These are phyloP conservation scores for Colletotrichum caudatum DNA, from an alignment of 2,329 filamentous ascomycete species.

Conservation along the genomic window DNA sequence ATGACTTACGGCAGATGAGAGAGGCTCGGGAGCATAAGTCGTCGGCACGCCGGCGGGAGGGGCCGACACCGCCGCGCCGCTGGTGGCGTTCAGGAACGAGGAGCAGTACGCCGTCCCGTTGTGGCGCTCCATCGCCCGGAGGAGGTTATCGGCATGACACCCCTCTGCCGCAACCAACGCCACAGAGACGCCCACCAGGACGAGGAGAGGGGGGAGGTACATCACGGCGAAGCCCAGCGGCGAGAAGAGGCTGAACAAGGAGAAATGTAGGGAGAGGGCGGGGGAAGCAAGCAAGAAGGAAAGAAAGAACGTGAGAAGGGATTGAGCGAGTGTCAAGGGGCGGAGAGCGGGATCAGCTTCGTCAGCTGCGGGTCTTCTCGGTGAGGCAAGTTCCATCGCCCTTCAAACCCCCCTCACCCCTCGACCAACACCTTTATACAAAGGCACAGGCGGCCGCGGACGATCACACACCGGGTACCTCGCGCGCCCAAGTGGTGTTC, in stretches of 20 bases:
- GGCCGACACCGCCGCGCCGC: not conserved
- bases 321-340: not conserved
- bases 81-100: not conserved
- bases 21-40: not conserved
- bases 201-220: not conserved
- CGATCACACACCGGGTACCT: not conserved
- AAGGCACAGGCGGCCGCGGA: not conserved
- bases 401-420: not conserved
- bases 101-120: slow-evolving; percentile 36
- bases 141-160: slow-evolving; percentile 39
- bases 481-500: too few relatives aligned
- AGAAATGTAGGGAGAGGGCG: too few relatives aligned
- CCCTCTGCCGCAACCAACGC: slow-evolving; percentile 15
- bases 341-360: not conserved
- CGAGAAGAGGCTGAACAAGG: too few relatives aligned
- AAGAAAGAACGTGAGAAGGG: not conserved
- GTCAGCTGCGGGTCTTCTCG: not conserved
- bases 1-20: slow-evolving; percentile 35
- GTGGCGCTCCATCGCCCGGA: slow-evolving; percentile 36
- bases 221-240: not conserved
- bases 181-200: not conserved
- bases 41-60: slow-evolving; percentile 16
- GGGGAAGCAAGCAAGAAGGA: too few relatives aligned
- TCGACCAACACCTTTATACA: slow-evolving; percentile 31
- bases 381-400: not conserved